phyloP scores from a whole-genome alignment of 2,329 filamentous ascomycete species.

The Paecilomyces niveus region DNA sequence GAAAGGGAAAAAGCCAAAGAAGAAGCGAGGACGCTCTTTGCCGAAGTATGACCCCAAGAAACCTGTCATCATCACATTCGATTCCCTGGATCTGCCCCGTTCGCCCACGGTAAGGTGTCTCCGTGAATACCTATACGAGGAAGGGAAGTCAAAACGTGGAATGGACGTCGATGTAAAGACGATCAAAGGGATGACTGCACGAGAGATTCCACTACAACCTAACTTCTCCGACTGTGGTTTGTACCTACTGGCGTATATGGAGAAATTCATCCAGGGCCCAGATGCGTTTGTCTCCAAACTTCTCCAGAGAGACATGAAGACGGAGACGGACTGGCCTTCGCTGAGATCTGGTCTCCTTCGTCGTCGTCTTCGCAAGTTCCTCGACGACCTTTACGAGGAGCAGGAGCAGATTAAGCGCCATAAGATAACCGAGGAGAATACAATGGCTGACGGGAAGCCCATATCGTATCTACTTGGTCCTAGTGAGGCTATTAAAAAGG shows the following conservation, averaged over 20 bases:
- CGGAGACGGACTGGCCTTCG: constrained; percentile 47
- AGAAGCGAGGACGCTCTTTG: constrained; percentile 16
- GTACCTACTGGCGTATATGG: constrained; percentile 76
- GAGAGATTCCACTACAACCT: constrained; percentile 66
- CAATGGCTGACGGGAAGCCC: constrained; percentile 21
- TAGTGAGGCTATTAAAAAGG: background rate
- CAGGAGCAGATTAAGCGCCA: constrained; percentile 40
- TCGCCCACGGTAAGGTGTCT: constrained; percentile 58
- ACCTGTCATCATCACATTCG: constrained; percentile 74
- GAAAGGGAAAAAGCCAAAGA: constrained; percentile 17
- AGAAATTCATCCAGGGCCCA: constrained; percentile 71
- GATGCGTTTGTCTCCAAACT: constrained; percentile 61
- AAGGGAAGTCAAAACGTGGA: constrained; percentile 59
- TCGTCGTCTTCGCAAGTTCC: constrained; percentile 55
- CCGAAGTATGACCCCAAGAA: constrained; percentile 45
- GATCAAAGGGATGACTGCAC: constrained; percentile 61
- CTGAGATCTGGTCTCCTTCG: constrained; percentile 55
- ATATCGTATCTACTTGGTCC: constrained; percentile 26
- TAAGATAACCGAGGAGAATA: constrained; percentile 30
- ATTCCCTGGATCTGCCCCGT: constrained; percentile 68
- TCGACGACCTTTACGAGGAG: constrained; percentile 56
- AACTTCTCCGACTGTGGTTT: constrained; percentile 89
- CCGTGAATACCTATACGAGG: constrained; percentile 68
- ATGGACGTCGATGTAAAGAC: constrained; percentile 39
- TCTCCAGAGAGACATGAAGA: constrained; percentile 57